Evolutionary conservation across 345 rosid genomes (phyloP), one percentile per base, ranked within the genome.

Genomic region (Corchorus capsularis): DNA sequence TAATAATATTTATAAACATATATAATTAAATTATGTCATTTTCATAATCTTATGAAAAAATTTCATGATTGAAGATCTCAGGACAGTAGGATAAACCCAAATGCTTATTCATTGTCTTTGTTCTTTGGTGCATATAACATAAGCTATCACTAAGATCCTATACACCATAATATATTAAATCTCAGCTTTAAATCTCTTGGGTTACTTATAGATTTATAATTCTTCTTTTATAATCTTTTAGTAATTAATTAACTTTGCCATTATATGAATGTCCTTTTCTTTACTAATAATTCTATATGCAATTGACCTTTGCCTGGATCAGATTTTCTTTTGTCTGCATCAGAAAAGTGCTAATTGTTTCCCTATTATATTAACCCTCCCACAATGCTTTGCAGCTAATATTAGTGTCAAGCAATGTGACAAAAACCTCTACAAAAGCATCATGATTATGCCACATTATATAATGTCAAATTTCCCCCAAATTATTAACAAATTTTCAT

Each of bases 271-370:
- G 78, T 73, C 83, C 54, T 74, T 83, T 79, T 77, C 78, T 32
- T 47, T 63, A 11, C 7, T 80, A 52, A 34, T 50, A 69, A 81
- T 79, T 64, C 59, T 77, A 71, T 67, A 50, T 63, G 75, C 53
- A 61, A 81, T 77, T 69, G 70, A 80, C 73, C 75, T 52, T 70
- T 77, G 77, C 79, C 76, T 53, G 69, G 73, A 83, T 52, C 75
- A 73, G 78, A 83, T 81, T 74, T 65, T 71, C 39, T 81, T 79
- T 83, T 86, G 86, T 79, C 82, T 71, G 49, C 78, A 75, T 81
- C 55, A 49, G 37, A 69, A 65, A 71, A 73, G 79, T 76, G 77
- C 76, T 68, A 50, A 66, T 66, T 76, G 46, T 68, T 75, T 75
- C 54, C 62, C 76, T 55, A 72, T 75, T 57, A 71, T 70, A 56